Evolutionary conservation across 2,329 filamentous ascomycete genomes (phyloP), one percentile per base, ranked within the genome.

Genomic region (Ambrosiella cleistominuta): DNA sequence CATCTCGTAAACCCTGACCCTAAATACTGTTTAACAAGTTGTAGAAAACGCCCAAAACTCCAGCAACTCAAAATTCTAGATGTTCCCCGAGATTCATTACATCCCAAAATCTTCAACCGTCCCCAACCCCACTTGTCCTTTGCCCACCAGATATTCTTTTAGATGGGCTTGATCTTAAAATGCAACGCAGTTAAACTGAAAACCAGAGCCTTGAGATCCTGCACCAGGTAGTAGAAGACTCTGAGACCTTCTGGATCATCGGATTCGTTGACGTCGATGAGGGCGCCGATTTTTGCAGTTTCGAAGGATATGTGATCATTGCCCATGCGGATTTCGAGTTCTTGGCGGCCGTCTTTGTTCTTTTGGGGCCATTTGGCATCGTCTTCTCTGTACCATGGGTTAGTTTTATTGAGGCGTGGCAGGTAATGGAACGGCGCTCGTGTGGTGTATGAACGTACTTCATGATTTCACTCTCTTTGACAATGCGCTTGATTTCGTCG

Each of bases 301-400:
- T 98, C 93, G 64, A 98, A 98, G 1, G 89, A 94, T 64, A 98
- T 97, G 70, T 97, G 91, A 63, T 98, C 93, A 66, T 86, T 93
- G 47, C 91, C 93, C 58, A 98, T 70, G 54, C 90, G 80, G 60
- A 98, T 96, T 71, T 98, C 93, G 53, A 98, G 77, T 72, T 98
- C 93, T 69, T 98, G 93, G 63, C 91, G 82, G 40, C 93, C 93
- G 66, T 98, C 93, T 73, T 97, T 97, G 74, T 98, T 98, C 80
- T 97, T 98, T 70, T 94, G 88, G 0, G 93, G 93, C 93, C 93
- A 98, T 70, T 96, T 96, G 35, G 83, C 86, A 70, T 98, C 93
- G 68, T 98, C 93, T 82, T 98, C 93, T 75, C 88, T 95, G 64
- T 37, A 38, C 19, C 19, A 19, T 19, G 3, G 3, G 3, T n/a